Evolutionary conservation across 192 early-diverging fungal species (phyloP), one percentile per base, ranked within the genome.

Genomic region (Coemansia sp.): DNA sequence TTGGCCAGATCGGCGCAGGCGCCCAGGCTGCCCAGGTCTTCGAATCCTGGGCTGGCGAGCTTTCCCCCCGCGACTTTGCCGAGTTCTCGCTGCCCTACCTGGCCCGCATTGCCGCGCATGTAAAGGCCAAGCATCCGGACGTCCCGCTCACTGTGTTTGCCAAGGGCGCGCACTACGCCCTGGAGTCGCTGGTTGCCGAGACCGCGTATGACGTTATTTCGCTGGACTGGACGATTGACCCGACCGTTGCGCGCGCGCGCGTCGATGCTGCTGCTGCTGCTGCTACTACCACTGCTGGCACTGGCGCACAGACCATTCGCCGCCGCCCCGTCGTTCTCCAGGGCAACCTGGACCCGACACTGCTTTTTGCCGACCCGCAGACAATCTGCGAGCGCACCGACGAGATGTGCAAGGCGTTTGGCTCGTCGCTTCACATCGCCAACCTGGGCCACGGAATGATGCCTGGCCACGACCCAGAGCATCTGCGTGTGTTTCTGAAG

Each of bases 1-100:
- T 96, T 12, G 94, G 91, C 13, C 97, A 99, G 85, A 91, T 94
- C 8, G 90, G 87, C 57, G 95, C 97, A n/a, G 97, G 97, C 54
- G 97, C 97, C 50, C 96, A 97, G 90, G 88, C 97, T 61, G 72
- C 96, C 32, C 97, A 99, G 89, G 90, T 99, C 59, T 99, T 99
- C 83, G 97, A 99, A 60, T 95, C 93, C 37, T 94, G 93, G 91
- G 95, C 89, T n/a, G 95, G 96, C 42, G 96, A 98, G 75, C 86
- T 99, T 25, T 85, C 89, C 32, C 93, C 93, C 9, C 56, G 71
- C 17, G 90, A 93, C 63, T 99, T 96, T 78, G 84, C 85, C 44
- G 77, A 81, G 56, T 98, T 94, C 75, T 90, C 94, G 39, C 84
- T 98, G 19, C 95, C 97, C n/a, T 97, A 97, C 76, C 70, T 97